Percentiles rank a stretch among this genome's conserved stretches.
Conservation (phyloP, 768 basidiomycete species). For the Tylopilus cervinicoccineus region DNA sequence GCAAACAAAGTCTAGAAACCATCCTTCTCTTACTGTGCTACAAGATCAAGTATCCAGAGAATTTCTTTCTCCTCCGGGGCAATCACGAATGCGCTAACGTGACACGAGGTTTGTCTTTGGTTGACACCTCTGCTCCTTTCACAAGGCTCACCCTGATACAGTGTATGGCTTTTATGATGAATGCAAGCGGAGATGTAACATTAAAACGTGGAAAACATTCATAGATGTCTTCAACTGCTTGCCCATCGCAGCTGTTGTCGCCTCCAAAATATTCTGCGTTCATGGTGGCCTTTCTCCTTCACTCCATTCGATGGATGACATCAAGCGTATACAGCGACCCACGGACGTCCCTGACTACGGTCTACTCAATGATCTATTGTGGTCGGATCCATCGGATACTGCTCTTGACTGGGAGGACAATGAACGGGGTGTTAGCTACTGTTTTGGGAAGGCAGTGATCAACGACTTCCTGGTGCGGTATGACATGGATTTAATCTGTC, state of each 20-base stretch:
- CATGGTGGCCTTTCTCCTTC: constrained; percentile 95
- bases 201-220: constrained; percentile 99
- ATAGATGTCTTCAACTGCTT: constrained; percentile 99
- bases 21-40: constrained; percentile 95
- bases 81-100: constrained; percentile 99
- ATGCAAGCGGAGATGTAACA: constrained; percentile 98
- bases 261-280: constrained; percentile 99
- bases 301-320: constrained; percentile 95
- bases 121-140: constrained; percentile 12
- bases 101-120: constrained; percentile 72
- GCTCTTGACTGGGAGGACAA: constrained; percentile 99
- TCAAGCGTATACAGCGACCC: constrained; percentile 94
- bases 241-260: constrained; percentile 97
- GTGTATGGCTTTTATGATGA: constrained; percentile 99
- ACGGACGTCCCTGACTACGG: constrained; percentile 99
- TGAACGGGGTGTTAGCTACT: constrained; percentile 97
- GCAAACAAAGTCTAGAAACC: constrained; percentile 97
- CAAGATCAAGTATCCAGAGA: constrained; percentile 99
- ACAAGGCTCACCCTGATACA: constrained; percentile 31
- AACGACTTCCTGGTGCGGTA: constrained; percentile 93
- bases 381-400: constrained; percentile 98
- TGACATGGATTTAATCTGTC: constrained; percentile 99
- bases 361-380: constrained; percentile 91
- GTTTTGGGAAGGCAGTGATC: constrained; percentile 96
- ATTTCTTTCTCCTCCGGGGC: constrained; percentile 95